Evolutionary conservation across 371 early-diverging fungal genomes (phyloP), one percentile per base, ranked within the genome.

Genomic region (Saksenaea vasiformis): DNA sequence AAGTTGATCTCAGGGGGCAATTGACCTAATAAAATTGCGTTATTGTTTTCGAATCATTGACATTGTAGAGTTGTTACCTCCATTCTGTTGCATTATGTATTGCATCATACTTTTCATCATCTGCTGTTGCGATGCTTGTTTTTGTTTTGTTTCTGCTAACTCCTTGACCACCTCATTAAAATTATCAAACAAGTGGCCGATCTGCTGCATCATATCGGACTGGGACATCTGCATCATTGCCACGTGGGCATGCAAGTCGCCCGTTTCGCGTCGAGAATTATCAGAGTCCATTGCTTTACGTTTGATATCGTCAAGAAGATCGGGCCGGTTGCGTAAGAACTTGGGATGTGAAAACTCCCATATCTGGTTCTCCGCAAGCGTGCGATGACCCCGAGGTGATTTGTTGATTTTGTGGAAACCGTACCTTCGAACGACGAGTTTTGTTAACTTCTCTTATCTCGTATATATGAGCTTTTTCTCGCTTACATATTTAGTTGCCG

Each of bases 341-440:
- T 91, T 90, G 58, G 90, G 83, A 67, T 95, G 95, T 51, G 91
- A 92, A 73, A 95, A 95, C 76, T 94, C 95, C 96, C 96, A 95
- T 67, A 93, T 87, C 73, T 93, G 93, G 72, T 91, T 91, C 68
- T 92, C 94, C 7, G 89, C 89, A 55, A 86, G 68, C 24, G 89
- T 91, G 31, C 93, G 87, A 66, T 91, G 90, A 1, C 95, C 95
- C 56, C 94, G 82, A 9, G 93, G 92, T 53, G 91, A 85, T 75
- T 92, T 85, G 85, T 90, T 95, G 65, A 93, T 86, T 68, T 95
- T 95, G 80, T 93, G 93, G 66, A 94, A 94, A 5, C 93, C 95
- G 68, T 93, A 90, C 80, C 77, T 80, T 76, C 15, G 44, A 9
- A 27, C 53, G 34, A 9, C 5, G 19, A 38, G n/a, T 7, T n/a